Base-by-base conservation (phyloP, 2,329 filamentous ascomycete species). In the Penicillium frequentans region DNA sequence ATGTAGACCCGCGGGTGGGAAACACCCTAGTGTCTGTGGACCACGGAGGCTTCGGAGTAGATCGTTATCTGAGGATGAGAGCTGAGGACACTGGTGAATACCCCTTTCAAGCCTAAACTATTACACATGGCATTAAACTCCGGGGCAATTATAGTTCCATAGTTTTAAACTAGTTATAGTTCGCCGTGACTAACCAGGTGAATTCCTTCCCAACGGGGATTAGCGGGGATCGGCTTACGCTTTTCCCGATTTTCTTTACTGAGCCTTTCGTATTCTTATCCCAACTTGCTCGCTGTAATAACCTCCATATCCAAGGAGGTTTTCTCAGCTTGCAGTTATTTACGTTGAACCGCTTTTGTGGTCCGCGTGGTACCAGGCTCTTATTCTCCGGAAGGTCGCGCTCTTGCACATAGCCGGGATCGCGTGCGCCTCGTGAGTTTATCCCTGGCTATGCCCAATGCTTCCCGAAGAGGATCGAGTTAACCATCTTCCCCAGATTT, bases 381-480 rank as follows among this genome's bases (percentile, higher is more conserved):
- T 42, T 21, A 8, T 21, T 14, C 11, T 23, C 19, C 19, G 19
- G 19, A 42, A 42, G 14, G 39, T 42, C 39, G 39, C 39, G 39
- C 23, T 23, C 39, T 42, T 23, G 39, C 19, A 21, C 37, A 42
- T 42, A 42, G 39, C 39, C 53, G 35, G 35, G 55, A 59, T 64
- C 57, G 57, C 59, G 60, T 62, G 59, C 50, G 44, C 58, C 55
- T 59, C 19, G 63, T 65, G 50, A 60, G 62, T 63, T 42, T 59
- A 61, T 65, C 62, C 64, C 64, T 65, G 59, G 55, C 43, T 45
- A 52, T 19, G 35, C 44, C 37, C 21, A 26, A 44, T 39, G n/a
- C 37, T 21, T 42, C 39, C 19, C 19, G 35, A 33, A 33, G 13
- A 33, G 35, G 6, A 11, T 42, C 10, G 23, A 42, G 23, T 42